Base-by-base conservation (phyloP, 352 stramenopile species). In the Aphanomyces astaci region DNA sequence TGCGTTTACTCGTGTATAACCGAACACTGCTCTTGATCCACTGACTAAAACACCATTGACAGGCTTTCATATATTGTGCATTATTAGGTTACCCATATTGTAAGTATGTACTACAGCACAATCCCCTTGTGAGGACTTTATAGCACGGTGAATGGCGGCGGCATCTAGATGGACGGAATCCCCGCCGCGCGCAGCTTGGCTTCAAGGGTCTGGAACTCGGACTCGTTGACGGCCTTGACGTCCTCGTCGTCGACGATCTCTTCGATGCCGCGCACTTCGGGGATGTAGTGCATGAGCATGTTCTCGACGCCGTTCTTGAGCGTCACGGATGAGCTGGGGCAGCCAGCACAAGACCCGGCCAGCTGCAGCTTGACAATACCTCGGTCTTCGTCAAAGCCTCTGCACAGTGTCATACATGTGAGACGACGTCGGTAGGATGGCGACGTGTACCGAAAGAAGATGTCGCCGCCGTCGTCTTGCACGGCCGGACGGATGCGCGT, bases 221-320 rank as follows among this genome's bases (percentile, higher is more conserved):
- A 79, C 17, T 90, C 73, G 73, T 88, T 91, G 46, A 93, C 48
- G 19, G 86, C 73, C 51, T 89, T 88, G 25, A 94, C 78, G 66
- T 79, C 81, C 62, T 94, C 79, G 75, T 95, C 87, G 75, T 95
- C 87, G 13, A 81, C 65, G 70, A 86, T 86, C 72, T 95, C 87
- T 60, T 92, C 77, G 64, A 95, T 90, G 54, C 71, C 76, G 51
- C 76, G 81, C 36, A 99, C 97, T 82, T 99, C 98, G 0, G 96
- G 96, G 70, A 99, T 98, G 78, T 99, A 99, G 80, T 99, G 97
- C 92, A 98, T 99, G 32, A 99, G 86, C 98, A 99, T 99, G 76
- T 99, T 99, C 78, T 99, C 97, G 28, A 99, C 97, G 48, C 97
- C 97, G 75, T 99, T 94, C 80, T 99, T 99, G 71, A 99, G 88